Percentiles rank a stretch among this genome's conserved stretches.
phyloP scores from a whole-genome alignment of 352 stramenopile species.

The Globisporangium cederbergense region DNA sequence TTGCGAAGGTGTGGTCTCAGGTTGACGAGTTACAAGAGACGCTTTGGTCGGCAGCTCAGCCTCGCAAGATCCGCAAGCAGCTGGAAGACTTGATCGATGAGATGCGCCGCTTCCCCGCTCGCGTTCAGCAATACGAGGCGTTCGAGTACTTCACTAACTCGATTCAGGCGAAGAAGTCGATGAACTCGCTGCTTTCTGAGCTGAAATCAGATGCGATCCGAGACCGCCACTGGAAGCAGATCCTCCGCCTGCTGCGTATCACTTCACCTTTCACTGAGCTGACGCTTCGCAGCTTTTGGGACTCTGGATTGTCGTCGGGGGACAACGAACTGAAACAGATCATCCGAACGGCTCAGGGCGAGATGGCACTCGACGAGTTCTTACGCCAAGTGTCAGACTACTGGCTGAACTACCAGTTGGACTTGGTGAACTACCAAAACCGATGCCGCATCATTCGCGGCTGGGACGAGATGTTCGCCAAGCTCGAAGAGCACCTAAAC shows the following conservation, averaged over 20 bases:
- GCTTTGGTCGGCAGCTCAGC: constrained; percentile 92
- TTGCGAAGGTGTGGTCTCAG: constrained; percentile 85
- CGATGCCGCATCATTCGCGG: constrained; percentile 96
- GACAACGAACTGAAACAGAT: constrained; percentile 97
- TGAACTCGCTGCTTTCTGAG: constrained; percentile 94
- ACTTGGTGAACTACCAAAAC: constrained; percentile 92
- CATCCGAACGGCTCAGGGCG: constrained; percentile 96
- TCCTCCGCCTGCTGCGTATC: constrained; percentile 94
- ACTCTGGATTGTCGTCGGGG: constrained; percentile 88
- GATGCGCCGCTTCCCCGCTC: constrained; percentile 93
- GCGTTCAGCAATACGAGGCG: constrained; percentile 97
- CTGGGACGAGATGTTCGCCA: constrained; percentile 99
- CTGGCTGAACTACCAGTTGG: constrained; percentile 89
- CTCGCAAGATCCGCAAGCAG: constrained; percentile 94
- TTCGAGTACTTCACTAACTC: constrained; percentile 94
- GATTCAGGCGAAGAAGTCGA: constrained; percentile 92
- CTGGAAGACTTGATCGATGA: constrained; percentile 97
- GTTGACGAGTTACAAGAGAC: constrained; percentile 94
- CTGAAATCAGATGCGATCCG: constrained; percentile 98
- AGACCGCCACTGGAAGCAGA: constrained; percentile 98
- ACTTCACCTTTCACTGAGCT: constrained; percentile 92
- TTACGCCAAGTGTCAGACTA: constrained; percentile 92
- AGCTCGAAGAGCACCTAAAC: constrained; percentile 99
- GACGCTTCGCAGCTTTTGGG: constrained; percentile 97
- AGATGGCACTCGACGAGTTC: constrained; percentile 99